These are phyloP conservation scores for Crithidia fasciculata DNA, from an alignment of 208 protist genomes.

Conservation along the genomic window DNA sequence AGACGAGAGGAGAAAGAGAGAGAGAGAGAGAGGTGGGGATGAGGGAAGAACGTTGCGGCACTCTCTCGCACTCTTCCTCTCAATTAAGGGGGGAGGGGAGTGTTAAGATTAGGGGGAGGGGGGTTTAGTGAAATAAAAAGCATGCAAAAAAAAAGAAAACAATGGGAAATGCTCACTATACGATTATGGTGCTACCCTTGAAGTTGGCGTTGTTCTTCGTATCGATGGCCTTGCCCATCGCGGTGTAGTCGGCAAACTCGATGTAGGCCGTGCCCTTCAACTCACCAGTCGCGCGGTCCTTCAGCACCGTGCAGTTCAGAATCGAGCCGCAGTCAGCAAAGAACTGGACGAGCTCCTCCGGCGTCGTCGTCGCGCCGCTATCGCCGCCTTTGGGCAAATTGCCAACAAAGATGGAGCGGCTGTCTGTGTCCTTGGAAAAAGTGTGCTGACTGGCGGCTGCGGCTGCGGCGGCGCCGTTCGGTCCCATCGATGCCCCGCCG, in stretches of 20 bases:
- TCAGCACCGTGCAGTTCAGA: slow-evolving; percentile 84
- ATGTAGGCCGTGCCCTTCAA: slow-evolving; percentile 88
- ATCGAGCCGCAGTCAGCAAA: slow-evolving; percentile 83
- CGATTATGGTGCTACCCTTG: slow-evolving; percentile 87
- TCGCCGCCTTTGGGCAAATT: slow-evolving; percentile 80
- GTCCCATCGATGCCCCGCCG: neutral
- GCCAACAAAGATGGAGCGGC: slow-evolving; percentile 86
- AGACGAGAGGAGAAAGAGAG: neutral
- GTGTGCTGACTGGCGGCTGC: slow-evolving; percentile 29
- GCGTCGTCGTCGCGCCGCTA: slow-evolving; percentile 65
- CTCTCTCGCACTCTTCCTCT: neutral
- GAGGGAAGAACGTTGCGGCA: neutral
- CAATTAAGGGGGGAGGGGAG: slow-evolving; percentile 12
- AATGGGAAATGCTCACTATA: slow-evolving; percentile 66
- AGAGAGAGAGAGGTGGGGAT: slow-evolving; percentile 4
- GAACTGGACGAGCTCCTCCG: slow-evolving; percentile 83
- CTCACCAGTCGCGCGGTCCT: slow-evolving; percentile 78
- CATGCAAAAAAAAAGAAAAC: slow-evolving; percentile 7
- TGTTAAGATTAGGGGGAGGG: neutral
- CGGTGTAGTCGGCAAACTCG: slow-evolving; percentile 80
- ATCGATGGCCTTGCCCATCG: slow-evolving; percentile 85
- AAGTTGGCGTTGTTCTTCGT: slow-evolving; percentile 87
- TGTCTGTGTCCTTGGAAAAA: slow-evolving; percentile 86
- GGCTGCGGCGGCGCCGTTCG: neutral
- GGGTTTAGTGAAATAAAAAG: neutral